Conservation (phyloP, 371 early-diverging fungal species). For the Entomophthora muscae region DNA sequence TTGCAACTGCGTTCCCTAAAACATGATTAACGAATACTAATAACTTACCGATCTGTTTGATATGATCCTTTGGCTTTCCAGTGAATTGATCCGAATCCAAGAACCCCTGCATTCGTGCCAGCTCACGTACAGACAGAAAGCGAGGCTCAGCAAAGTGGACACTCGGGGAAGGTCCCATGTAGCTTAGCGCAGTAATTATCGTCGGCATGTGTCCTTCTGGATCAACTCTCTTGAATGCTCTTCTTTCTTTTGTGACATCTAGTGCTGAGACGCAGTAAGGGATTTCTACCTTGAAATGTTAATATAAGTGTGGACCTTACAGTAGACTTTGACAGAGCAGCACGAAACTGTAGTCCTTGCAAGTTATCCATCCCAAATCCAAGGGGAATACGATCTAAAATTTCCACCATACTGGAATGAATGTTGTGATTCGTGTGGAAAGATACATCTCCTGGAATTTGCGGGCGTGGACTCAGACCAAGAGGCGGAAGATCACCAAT, state of each 20-base stretch:
- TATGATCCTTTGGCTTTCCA: slow-evolving; percentile 7
- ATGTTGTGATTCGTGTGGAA: not conserved
- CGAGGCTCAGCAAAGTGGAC: slow-evolving; percentile 11
- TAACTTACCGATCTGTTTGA: slow-evolving; percentile 11
- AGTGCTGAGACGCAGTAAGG: no score
- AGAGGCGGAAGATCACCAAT: slow-evolving; percentile 11
- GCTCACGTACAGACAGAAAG: slow-evolving; percentile 10
- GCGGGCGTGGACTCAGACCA: not conserved
- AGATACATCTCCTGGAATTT: not conserved
- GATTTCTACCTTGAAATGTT: no score
- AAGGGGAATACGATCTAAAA: not conserved
- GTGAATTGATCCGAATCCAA: slow-evolving; percentile 9
- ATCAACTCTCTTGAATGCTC: not conserved
- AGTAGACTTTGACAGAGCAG: no score
- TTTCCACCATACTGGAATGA: no score
- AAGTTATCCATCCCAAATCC: not conserved
- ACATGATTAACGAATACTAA: no score
- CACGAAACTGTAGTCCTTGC: not conserved
- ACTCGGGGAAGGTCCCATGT: not conserved
- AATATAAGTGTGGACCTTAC: no score
- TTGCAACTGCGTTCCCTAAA: no score
- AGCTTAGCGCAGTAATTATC: not conserved
- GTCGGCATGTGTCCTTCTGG: not conserved
- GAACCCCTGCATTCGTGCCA: slow-evolving; percentile 13
- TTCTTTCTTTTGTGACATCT: not conserved